A percentile compares a stretch with the other conserved stretches of the same genome.
Conservation (phyloP, 2,329 filamentous ascomycete species). For the Stagonosporopsis rhizophila region DNA sequence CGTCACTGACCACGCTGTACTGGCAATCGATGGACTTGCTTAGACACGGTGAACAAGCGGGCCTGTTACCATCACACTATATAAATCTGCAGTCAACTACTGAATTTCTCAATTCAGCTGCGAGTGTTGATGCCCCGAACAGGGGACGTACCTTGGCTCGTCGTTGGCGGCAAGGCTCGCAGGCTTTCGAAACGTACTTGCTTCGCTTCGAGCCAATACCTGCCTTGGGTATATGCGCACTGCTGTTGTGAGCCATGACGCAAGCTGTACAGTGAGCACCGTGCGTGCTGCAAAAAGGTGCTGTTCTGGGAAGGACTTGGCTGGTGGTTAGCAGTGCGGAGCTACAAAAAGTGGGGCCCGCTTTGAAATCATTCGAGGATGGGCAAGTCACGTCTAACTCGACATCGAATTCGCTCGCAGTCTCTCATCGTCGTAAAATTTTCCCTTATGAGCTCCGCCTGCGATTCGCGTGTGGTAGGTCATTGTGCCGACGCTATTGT, state of each 20-base stretch:
- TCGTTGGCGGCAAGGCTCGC: constrained; percentile 49
- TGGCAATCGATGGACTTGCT: constrained; percentile 40
- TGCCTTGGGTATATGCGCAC: neutral
- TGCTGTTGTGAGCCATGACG: neutral
- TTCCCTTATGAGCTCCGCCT: too few relatives aligned
- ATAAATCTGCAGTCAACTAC: neutral
- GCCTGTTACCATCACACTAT: constrained; percentile 46
- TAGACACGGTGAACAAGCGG: constrained; percentile 42
- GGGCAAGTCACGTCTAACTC: neutral
- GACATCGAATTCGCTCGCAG: too few relatives aligned
- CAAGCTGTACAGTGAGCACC: neutral
- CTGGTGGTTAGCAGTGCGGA: neutral
- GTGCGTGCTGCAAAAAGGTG: neutral
- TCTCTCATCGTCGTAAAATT: neutral
- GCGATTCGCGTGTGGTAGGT: neutral
- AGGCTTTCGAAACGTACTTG: constrained; percentile 64
- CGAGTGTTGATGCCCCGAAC: neutral
- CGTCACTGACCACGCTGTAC: constrained; percentile 40
- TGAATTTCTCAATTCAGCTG: neutral
- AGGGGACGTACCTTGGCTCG: constrained; percentile 43
- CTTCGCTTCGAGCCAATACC: constrained; percentile 42
- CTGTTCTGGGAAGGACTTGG: neutral
- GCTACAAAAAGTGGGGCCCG: neutral
- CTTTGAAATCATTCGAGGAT: neutral
- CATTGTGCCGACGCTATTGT: neutral